phyloP scores from a whole-genome alignment of 83 land plant genomes.

The Larix sibirica region DNA sequence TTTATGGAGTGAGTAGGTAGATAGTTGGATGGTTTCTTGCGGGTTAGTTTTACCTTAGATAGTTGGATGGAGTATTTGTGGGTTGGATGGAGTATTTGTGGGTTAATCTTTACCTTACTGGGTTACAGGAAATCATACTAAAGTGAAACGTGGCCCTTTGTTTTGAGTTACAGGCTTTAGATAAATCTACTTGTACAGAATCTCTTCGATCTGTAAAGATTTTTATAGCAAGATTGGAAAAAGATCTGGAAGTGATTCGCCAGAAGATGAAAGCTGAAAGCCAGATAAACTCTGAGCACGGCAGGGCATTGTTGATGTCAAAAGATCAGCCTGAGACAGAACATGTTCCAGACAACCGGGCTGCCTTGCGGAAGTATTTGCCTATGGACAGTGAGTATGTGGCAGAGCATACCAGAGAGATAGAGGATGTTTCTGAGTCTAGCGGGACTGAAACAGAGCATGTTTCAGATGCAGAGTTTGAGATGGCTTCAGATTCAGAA shows the following conservation, averaged over 20 bases:
- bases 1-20: background rate
- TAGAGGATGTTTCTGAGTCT: background rate
- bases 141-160: background rate
- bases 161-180: constrained; percentile 48
- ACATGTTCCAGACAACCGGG: background rate
- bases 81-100: background rate
- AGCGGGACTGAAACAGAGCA: constrained; percentile 8
- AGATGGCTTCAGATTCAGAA: constrained; percentile 48
- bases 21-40: background rate
- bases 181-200: constrained; percentile 64
- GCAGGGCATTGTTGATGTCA: background rate
- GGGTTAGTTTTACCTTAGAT: background rate
- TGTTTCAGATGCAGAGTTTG: constrained; percentile 16
- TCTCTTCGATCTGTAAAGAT: constrained; percentile 56
- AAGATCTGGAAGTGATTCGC: constrained; percentile 47
- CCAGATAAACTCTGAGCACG: background rate
- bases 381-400: background rate
- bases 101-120: background rate
- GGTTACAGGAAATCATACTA: background rate
- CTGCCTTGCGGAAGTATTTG: background rate
- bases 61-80: no score
- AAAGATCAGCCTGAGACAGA: background rate
- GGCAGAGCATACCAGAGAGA: background rate
- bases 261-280: background rate
- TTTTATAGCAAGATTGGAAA: constrained; percentile 54